Base-by-base conservation (phyloP, 192 early-diverging fungal species). In the Linnemannia elongata region DNA sequence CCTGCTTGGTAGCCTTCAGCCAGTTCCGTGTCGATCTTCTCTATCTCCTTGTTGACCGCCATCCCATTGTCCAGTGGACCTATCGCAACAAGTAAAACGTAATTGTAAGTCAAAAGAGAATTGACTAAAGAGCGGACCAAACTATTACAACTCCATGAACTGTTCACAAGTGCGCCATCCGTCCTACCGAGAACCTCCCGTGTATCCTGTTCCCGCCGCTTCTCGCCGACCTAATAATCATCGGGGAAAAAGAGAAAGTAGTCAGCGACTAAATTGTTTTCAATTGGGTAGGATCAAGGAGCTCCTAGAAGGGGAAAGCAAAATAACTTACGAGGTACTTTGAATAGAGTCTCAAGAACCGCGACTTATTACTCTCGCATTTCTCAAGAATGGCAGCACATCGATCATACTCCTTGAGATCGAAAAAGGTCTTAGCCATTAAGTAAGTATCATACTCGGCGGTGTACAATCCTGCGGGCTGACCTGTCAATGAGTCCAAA, bases 321-420 rank as follows among this genome's bases (percentile, higher is more conserved):
- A 9, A 72, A 45, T 85, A 81, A 54, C 90, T 83, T 91, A 92
- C 94, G 74, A 98, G 87, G 82, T 92, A 97, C 82, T 88, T 92
- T 18, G 96, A 87, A 82, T 98, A 98, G 24, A 97, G 85, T 79
- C 93, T 87, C n/a, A 98, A 85, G 88, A 98, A 98, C 69, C 88
- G 75, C 5, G 93, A 91, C 60, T 92, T 90, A 15, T 90, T 83
- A 35, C 91, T 89, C 0, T 30, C 72, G 55, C 91, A 92, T 54
- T 83, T 88, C 60, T 91, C 81, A 22, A 96, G 84, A 0, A 89
- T 57, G 78, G 80, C 89, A 1, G 92, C 88, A 33, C 91, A 93
- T 9, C 93, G 91, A 81, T 95, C 94, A 77, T 92, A 95, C 77
- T 97, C 94, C 74, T 93, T 91, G 57, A 94, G 77, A 30, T 96